Evolutionary conservation across 2,329 filamentous ascomycete species (phyloP), one percentile per base, ranked within the genome.

Genomic region (Chaetomium strumarium): DNA sequence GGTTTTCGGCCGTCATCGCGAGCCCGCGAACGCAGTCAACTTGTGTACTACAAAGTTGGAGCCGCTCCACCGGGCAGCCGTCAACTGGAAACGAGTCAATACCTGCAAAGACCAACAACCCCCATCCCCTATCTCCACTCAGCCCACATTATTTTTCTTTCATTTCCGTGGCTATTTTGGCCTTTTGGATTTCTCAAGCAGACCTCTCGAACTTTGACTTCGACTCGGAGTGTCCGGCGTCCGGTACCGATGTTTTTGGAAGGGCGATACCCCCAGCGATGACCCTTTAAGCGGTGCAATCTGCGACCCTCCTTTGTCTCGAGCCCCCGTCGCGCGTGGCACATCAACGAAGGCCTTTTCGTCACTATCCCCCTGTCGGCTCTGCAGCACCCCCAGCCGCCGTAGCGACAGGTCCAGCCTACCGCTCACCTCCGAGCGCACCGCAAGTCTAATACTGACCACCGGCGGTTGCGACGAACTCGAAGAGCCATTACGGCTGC

Each of bases 121-220:
- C n/a, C 50, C 50, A 24, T 24, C 24, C 24, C 24, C 46, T 36
- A 62, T 66, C 64, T 64, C 66, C 65, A 67, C 66, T 64, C 65
- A 67, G 56, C 59, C 61, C 58, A 64, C 58, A 58, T 58, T 55
- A 60, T 60, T 57, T 61, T 61, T 57, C 48, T 60, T 56, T 55
- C 46, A 46, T 52, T 58, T 46, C 41, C 47, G 40, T 37, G 10
- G 34, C 39, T 41, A 46, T 30, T 53, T 42, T 24, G 37, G 39
- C 36, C 16, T 38, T 29, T 29, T 17, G 37, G 30, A 50, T 53
- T 51, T 52, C 50, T 38, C 43, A 11, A 49, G 31, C 41, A 44
- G 34, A 41, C 16, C 53, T 39, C 34, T 55, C 40, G 46, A 10
- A 29, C 31, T 53, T 46, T 51, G 44, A 48, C 51, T 55, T 57